Base-by-base conservation (phyloP, 1,284 basidiomycete species). In the Xerocomus minutiporus region DNA sequence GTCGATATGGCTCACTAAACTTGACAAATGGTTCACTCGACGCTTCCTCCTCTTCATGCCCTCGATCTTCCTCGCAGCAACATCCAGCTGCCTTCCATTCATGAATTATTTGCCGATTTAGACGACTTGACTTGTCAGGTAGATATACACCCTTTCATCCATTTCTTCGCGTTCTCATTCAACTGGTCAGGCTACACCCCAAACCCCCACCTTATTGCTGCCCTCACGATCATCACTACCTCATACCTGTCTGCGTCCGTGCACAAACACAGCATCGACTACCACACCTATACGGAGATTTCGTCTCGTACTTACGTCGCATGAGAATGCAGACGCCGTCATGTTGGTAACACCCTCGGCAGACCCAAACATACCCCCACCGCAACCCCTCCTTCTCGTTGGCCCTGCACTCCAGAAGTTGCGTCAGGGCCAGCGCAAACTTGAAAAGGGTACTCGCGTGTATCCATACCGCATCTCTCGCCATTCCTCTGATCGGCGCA, bases 1-100 rank as follows among this genome's bases (percentile, higher is more conserved):
- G 23, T 15, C 13, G 26, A 9, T 7, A n/a, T 43, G 41, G 34
- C 31, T 7, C 15, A 11, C 6, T 3, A 2, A n/a, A 9, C 12
- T 3, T n/a, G 8, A 28, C 7, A 34, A 7, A 78, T 77, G 77
- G 63, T 66, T 55, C 57, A 55, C 43, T 53, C 48, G 45, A 55
- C 62, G 12, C 79, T 84, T 13, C 83, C 83, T n/a, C 71, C 83
- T 15, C 71, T 85, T 25, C 77, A 75, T 51, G 69, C 78, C 13
- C 76, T 84, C 44, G 67, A 76, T 53, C 72, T 82, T 51, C 76
- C 73, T 40, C 66, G 70, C 20, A 23, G 48, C 20, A 43, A 52
- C 35, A 31, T 51, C 41, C 53, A 48, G 53, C 63, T 51, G 46
- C 62, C 57, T 49, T 55, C 38, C 56, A 51, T 62, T 53, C 56